Evolutionary conservation across 495 filamentous ascomycete species (phyloP).

Genomic region (Penicillium paradoxum): DNA sequence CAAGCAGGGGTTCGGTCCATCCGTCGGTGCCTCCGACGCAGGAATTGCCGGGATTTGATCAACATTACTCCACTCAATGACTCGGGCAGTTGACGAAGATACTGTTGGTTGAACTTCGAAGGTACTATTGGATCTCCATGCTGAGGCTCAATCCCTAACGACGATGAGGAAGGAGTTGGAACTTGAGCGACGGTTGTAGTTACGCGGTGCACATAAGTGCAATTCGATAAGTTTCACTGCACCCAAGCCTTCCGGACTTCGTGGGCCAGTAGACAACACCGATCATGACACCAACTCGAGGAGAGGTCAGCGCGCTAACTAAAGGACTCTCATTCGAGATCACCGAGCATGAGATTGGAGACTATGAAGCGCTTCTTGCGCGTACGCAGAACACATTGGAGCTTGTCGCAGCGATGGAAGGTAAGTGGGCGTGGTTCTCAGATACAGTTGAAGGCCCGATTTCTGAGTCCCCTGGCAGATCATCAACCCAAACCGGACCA

Average conservation of each 20-base stretch:
- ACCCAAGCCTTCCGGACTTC: no score
- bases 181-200: no score
- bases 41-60: not conserved
- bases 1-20: not conserved
- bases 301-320: not conserved
- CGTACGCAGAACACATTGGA: not conserved
- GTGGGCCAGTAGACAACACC: no score
- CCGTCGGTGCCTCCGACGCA: not conserved
- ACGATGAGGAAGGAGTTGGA: no score
- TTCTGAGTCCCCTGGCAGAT: not conserved
- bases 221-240: no score
- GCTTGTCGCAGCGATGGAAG: not conserved
- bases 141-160: no score
- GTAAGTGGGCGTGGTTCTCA: not conserved
- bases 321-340: not conserved
- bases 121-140: no score
- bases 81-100: no score
- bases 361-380: not conserved
- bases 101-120: no score
- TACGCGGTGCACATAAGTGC: no score
- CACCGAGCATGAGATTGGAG: not conserved
- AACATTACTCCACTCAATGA: no score
- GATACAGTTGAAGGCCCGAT: not conserved
- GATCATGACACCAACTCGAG: not conserved
- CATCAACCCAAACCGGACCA: not conserved